phyloP scores from a whole-genome alignment of 306 rosid genomes.

The Ammopiptanthus mongolicus region DNA sequence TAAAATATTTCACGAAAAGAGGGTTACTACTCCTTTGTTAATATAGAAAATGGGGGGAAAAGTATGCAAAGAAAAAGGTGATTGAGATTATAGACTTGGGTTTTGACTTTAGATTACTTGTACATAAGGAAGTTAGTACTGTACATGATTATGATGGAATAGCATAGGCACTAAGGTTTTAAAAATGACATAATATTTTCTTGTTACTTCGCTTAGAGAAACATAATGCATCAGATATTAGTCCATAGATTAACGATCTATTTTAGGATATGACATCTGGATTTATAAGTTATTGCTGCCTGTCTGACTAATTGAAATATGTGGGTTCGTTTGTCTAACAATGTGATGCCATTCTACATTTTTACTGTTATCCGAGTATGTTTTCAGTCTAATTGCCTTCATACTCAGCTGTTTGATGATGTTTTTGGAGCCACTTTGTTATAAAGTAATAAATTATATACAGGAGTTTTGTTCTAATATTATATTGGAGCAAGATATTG shows the following conservation, averaged over 20 bases:
- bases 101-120: not conserved
- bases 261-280: not conserved
- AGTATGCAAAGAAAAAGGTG: not conserved
- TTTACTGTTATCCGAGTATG: not conserved
- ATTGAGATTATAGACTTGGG: not conserved
- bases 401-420: not conserved
- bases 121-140: not conserved
- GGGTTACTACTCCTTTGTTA: too few relatives aligned
- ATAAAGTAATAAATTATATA: not conserved
- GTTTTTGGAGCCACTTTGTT: not conserved
- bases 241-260: not conserved
- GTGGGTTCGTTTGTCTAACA: not conserved
- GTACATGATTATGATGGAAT: not conserved
- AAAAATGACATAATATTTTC: not conserved
- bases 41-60: not conserved
- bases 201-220: not conserved
- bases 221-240: not conserved
- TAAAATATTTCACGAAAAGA: too few relatives aligned
- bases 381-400: not conserved
- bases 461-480: not conserved
- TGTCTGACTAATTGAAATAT: not conserved
- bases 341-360: not conserved
- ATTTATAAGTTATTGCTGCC: not conserved
- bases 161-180: constrained; percentile 5
- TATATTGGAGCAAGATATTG: not conserved